These are phyloP conservation scores for Suillus ampliporus DNA, from an alignment of 768 basidiomycete genomes.

Conservation along the genomic window DNA sequence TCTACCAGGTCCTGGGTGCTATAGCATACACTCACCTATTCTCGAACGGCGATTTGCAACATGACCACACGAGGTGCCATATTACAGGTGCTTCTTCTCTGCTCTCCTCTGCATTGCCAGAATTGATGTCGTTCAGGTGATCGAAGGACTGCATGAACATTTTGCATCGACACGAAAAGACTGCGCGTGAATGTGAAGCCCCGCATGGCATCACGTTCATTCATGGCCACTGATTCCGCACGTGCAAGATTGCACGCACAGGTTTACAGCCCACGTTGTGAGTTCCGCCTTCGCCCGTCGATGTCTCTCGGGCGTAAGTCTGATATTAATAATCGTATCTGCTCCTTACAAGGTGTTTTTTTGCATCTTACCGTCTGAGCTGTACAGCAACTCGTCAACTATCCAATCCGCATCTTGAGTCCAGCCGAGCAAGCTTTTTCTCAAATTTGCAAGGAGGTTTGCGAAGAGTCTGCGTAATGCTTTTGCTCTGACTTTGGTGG, in stretches of 20 bases:
- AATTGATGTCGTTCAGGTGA: background rate
- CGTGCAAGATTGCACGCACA: background rate
- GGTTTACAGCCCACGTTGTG: background rate
- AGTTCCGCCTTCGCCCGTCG: constrained; percentile 6
- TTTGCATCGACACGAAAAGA: background rate
- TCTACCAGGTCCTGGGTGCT: background rate
- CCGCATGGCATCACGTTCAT: background rate
- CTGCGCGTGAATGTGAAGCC: background rate
- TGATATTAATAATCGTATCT: background rate
- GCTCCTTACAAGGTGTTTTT: background rate
- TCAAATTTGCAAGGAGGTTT: too few species aligned
- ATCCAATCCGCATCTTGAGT: too few species aligned
- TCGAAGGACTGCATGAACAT: background rate
- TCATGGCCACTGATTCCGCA: constrained; percentile 3
- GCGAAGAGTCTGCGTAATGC: too few species aligned
- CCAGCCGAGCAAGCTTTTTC: too few species aligned
- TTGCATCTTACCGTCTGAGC: background rate
- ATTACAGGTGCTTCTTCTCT: constrained; percentile 12
- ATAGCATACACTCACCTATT: background rate
- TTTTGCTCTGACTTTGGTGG: too few species aligned
- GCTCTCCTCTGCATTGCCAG: background rate
- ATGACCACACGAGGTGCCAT: constrained; percentile 14
- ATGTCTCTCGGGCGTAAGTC: background rate
- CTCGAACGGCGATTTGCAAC: constrained; percentile 7
- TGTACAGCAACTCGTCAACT: background rate